phyloP scores from a whole-genome alignment of 179 eudicot species.

The Gypsophila paniculata region DNA sequence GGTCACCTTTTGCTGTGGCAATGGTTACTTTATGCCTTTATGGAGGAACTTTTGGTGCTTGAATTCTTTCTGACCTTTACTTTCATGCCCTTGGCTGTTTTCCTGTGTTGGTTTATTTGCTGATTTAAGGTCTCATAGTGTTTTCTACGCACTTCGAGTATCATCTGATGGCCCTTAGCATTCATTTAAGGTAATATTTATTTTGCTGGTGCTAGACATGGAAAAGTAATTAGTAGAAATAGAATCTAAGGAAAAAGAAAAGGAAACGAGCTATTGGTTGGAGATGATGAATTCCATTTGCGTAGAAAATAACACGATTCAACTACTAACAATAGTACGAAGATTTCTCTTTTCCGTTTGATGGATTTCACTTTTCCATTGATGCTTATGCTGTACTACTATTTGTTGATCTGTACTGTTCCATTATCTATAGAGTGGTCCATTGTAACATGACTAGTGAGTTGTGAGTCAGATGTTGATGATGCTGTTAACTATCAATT shows the following conservation, averaged over 20 bases:
- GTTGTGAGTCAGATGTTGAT: constrained; percentile 7
- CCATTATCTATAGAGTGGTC: constrained; percentile 4
- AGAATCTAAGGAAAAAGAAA: background rate
- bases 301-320: background rate
- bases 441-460: background rate
- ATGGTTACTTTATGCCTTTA: constrained; percentile 11
- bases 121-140: background rate
- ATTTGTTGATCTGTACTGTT: constrained; percentile 10
- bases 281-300: background rate
- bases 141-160: background rate
- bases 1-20: constrained; percentile 17
- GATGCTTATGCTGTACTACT: constrained; percentile 14
- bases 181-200: background rate
- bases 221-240: background rate
- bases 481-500: constrained; percentile 10
- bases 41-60: constrained; percentile 16
- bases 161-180: background rate
- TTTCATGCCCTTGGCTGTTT: constrained; percentile 15
- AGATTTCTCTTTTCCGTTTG: constrained; percentile 1
- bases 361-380: constrained; percentile 2
- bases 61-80: constrained; percentile 17
- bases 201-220: background rate
- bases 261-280: background rate
- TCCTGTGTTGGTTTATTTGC: constrained; percentile 2
- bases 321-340: background rate